Percentiles rank a stretch among this genome's conserved stretches.
These are phyloP conservation scores for Rhizophagus sp. DNA, from an alignment of 192 early-diverging fungal species.

Conservation along the genomic window DNA sequence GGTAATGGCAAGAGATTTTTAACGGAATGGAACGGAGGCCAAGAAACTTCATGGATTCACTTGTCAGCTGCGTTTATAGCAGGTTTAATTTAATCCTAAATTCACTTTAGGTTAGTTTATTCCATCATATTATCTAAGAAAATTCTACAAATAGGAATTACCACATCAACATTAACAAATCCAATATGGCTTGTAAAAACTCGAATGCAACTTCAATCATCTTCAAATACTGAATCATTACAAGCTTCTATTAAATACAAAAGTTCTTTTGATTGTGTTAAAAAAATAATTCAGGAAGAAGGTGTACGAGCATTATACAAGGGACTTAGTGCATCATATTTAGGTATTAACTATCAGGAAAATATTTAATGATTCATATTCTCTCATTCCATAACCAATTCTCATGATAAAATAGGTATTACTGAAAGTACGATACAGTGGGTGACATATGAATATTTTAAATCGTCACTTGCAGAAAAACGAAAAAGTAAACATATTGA, in stretches of 20 bases:
- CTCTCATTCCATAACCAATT: neutral
- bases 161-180: conserved; percentile 83
- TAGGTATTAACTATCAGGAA: conserved; percentile 49
- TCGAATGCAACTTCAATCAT: conserved; percentile 83
- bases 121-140: neutral
- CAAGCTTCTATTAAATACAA: conserved; percentile 51
- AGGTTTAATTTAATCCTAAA: conserved; percentile 35
- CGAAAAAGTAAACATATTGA: conserved; percentile 7
- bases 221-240: conserved; percentile 6
- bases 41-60: conserved; percentile 80
- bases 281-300: conserved; percentile 71
- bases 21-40: conserved; percentile 71
- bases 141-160: conserved; percentile 47
- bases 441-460: conserved; percentile 94
- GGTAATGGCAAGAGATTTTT: conserved; percentile 84
- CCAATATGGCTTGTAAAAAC: conserved; percentile 99
- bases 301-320: conserved; percentile 85
- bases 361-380: neutral
- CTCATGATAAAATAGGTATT: conserved; percentile 55
- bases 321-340: conserved; percentile 86
- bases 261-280: conserved; percentile 78
- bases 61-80: conserved; percentile 77
- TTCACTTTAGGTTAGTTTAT: neutral
- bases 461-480: conserved; percentile 43
- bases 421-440: conserved; percentile 93